A percentile compares a stretch with the other conserved stretches of the same genome.
phyloP scores from a whole-genome alignment of 2,329 filamentous ascomycete genomes.

The Neopestalotiopsis sp. region DNA sequence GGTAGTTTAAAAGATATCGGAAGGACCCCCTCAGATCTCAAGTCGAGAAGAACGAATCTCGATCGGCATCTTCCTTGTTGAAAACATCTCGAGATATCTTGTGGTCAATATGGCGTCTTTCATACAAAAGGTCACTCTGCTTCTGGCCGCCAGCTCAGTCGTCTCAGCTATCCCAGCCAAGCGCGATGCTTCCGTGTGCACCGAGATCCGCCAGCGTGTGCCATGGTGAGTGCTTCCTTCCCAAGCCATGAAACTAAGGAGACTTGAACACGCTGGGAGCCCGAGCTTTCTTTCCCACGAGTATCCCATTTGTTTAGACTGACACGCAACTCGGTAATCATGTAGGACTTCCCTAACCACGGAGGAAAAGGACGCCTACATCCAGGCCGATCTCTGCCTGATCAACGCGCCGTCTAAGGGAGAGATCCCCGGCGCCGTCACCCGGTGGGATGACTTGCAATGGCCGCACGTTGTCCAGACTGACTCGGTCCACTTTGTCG shows the following conservation, averaged over 20 bases:
- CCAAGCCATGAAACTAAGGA: neutral
- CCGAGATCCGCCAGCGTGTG: slow-evolving; percentile 7
- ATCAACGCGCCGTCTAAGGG: slow-evolving; percentile 11
- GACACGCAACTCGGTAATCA: neutral
- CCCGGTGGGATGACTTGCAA: slow-evolving; percentile 16
- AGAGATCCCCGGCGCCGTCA: slow-evolving; percentile 7
- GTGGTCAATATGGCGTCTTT: neutral
- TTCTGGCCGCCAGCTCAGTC: slow-evolving; percentile 1
- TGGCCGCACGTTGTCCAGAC: slow-evolving; percentile 16
- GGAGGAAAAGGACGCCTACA: slow-evolving; percentile 15
- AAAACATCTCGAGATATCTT: too few species aligned
- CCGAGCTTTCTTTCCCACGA: too few species aligned
- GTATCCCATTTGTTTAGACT: neutral
- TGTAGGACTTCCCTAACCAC: neutral
- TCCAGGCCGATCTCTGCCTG: slow-evolving; percentile 16
- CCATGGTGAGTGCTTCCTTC: slow-evolving; percentile 2
- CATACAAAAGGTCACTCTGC: neutral
- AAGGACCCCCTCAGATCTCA: too few species aligned
- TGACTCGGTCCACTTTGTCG: slow-evolving; percentile 20
- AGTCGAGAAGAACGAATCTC: too few species aligned
- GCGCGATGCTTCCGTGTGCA: slow-evolving; percentile 2
- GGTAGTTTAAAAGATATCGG: too few species aligned
- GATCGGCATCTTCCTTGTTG: too few species aligned
- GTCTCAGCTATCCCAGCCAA: slow-evolving; percentile 1
- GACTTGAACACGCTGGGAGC: too few species aligned